Conservation (phyloP, 352 stramenopile species). For the Lagenidium giganteum region DNA sequence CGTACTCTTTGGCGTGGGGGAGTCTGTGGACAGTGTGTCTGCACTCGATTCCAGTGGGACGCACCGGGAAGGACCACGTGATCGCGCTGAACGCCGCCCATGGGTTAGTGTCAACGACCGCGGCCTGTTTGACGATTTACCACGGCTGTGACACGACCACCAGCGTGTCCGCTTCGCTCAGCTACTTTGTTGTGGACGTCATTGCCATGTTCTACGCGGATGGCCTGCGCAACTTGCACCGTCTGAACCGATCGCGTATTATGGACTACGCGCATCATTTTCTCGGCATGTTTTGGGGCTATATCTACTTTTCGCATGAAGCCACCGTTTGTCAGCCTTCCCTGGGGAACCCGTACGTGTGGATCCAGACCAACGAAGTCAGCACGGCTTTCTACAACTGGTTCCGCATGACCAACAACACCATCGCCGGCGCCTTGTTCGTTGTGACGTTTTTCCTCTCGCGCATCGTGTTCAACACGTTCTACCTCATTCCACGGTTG, state of each 20-base stretch:
- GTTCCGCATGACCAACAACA: conserved; percentile 64
- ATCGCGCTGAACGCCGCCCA: conserved; percentile 64
- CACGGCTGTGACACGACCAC: conserved; percentile 41
- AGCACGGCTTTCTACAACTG: conserved; percentile 82
- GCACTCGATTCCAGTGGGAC: conserved; percentile 30
- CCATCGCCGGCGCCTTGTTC: conserved; percentile 48
- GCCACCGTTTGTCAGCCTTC: conserved; percentile 35
- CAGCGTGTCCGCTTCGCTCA: conserved; percentile 54
- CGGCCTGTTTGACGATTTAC: conserved; percentile 36
- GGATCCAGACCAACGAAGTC: conserved; percentile 81
- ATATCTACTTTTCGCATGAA: conserved; percentile 55
- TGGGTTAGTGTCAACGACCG: conserved; percentile 52
- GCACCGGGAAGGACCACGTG: conserved; percentile 51
- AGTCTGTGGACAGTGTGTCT: conserved; percentile 46
- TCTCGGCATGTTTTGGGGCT: conserved; percentile 58
- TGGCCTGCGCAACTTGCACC: conserved; percentile 25
- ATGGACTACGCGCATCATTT: conserved; percentile 77
- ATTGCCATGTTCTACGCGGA: conserved; percentile 52
- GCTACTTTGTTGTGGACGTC: conserved; percentile 70
- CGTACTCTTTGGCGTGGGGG: conserved; percentile 33
- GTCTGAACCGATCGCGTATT: conserved; percentile 36
- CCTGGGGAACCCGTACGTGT: conserved; percentile 72
- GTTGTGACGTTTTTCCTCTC: conserved; percentile 59
- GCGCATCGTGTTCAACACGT: conserved; percentile 63
- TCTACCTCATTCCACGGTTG: conserved; percentile 53